Conservation (phyloP, 768 basidiomycete species). For the Gymnopilus dilepis region DNA sequence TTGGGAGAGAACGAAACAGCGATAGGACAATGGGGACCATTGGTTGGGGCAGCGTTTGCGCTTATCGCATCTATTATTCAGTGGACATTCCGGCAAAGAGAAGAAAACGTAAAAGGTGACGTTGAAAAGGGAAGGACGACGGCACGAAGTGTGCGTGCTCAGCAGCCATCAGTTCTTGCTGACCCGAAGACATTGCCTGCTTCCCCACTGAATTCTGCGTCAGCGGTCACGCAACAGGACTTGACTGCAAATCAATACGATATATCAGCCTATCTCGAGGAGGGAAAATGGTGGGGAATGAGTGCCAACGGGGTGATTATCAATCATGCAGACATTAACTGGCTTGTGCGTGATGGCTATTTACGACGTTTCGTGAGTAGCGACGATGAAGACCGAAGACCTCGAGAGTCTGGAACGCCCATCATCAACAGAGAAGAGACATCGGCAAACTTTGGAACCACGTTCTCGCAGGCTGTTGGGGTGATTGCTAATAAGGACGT, state of each 20-base stretch:
- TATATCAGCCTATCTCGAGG: conserved; percentile 8
- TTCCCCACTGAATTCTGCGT: neutral
- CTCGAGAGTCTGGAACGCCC: neutral
- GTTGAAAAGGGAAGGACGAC: neutral
- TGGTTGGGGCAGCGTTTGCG: conserved; percentile 16
- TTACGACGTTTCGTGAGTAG: conserved; percentile 7
- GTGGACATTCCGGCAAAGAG: conserved; percentile 4
- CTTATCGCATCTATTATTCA: conserved; percentile 12
- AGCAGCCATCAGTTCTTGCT: neutral
- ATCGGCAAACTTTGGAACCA: neutral
- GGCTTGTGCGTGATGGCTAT: conserved; percentile 4
- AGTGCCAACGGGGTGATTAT: conserved; percentile 16
- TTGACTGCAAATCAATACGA: neutral
- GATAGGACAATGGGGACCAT: conserved; percentile 16
- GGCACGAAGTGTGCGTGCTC: neutral
- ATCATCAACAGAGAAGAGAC: neutral
- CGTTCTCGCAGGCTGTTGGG: conserved; percentile 1
- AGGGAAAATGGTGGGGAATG: conserved; percentile 11
- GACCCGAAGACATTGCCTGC: neutral
- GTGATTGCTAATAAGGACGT: neutral
- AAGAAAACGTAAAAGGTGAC: neutral
- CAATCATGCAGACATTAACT: conserved; percentile 7
- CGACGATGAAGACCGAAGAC: neutral
- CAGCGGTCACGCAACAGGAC: neutral
- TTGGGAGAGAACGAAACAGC: conserved; percentile 15